Evolutionary conservation across 2,329 filamentous ascomycete genomes (phyloP).

Genomic region (Bipolaris sorokiniana): DNA sequence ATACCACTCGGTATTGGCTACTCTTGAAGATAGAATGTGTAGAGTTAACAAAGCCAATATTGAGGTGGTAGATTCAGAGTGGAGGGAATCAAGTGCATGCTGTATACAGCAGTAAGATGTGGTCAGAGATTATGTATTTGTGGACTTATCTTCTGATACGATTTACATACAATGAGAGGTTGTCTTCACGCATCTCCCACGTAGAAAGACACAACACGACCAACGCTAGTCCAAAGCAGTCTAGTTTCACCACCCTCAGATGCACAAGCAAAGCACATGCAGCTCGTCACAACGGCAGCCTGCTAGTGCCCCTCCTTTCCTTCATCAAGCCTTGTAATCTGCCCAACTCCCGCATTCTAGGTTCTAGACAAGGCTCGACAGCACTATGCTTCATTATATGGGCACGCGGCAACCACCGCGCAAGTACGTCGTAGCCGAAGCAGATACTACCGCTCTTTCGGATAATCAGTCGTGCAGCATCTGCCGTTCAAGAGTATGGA

Average conservation of each 20-base stretch:
- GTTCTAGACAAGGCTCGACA: not conserved
- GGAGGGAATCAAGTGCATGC: too few relatives aligned
- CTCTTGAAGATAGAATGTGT: not conserved
- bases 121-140: too few relatives aligned
- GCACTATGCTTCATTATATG: conserved; percentile 11
- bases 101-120: too few relatives aligned
- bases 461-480: not conserved
- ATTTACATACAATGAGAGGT: too few relatives aligned
- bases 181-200: not conserved
- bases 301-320: not conserved
- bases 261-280: not conserved
- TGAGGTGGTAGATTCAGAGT: too few relatives aligned
- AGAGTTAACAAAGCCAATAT: too few relatives aligned
- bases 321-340: not conserved
- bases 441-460: not conserved
- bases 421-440: conserved; percentile 7
- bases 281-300: not conserved
- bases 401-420: conserved; percentile 9
- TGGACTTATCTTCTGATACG: too few relatives aligned
- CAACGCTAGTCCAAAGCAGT: not conserved
- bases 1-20: too few relatives aligned
- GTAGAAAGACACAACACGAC: not conserved
- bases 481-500: not conserved
- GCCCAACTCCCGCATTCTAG: too few relatives aligned
- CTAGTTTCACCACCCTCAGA: not conserved